phyloP scores from a whole-genome alignment of 768 basidiomycete species.

The Tulasnella sp. region DNA sequence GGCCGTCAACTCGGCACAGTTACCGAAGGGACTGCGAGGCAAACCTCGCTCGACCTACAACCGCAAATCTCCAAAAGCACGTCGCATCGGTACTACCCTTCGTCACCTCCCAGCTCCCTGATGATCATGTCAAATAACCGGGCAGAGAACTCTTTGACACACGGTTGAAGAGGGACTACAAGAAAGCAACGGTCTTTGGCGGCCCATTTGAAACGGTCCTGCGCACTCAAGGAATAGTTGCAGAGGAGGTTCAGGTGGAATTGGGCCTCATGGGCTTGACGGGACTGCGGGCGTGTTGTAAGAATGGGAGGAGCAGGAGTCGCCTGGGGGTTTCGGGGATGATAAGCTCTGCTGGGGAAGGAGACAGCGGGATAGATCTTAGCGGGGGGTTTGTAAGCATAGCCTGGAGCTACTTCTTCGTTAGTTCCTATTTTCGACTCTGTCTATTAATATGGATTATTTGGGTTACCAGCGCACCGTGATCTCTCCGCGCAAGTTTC shows the following conservation, averaged over 20 bases:
- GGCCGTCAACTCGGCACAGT: neutral
- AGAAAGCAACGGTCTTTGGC: slow-evolving; percentile 12
- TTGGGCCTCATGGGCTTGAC: neutral
- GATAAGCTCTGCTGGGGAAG: too few species aligned
- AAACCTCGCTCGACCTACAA: neutral
- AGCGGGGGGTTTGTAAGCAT: too few species aligned
- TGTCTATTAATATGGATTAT: too few species aligned
- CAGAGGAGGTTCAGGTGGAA: slow-evolving; percentile 2
- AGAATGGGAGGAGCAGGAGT: too few species aligned
- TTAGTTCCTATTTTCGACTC: too few species aligned
- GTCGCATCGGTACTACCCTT: neutral
- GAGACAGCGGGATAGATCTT: too few species aligned
- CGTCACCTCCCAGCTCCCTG: neutral
- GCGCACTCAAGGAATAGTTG: neutral
- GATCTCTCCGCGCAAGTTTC: too few species aligned
- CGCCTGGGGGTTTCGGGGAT: too few species aligned
- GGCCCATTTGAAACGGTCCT: slow-evolving; percentile 7
- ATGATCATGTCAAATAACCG: neutral
- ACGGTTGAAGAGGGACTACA: neutral
- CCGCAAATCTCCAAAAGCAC: neutral
- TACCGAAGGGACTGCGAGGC: neutral
- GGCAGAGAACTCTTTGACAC: slow-evolving; percentile 10
- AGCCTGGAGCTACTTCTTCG: too few species aligned
- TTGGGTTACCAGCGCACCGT: too few species aligned
- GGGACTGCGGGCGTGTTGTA: neutral